Percentiles rank a stretch among this genome's conserved stretches.
Conservation (phyloP, 176 grass and related monocot genomes). For the Raddia distichophylla region DNA sequence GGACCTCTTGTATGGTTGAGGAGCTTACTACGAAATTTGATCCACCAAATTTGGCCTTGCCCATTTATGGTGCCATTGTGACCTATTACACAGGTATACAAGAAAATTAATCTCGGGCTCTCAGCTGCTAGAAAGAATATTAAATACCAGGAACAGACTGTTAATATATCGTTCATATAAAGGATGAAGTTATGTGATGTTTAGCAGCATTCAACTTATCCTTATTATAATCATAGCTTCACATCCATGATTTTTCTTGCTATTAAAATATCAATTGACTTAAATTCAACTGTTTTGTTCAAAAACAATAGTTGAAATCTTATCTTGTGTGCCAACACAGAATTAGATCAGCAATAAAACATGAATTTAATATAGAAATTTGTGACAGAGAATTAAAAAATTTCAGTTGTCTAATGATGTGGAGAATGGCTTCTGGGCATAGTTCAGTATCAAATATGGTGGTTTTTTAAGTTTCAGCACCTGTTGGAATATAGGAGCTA, state of each 20-base stretch:
- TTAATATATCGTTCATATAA: neutral
- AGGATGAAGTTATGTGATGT: neutral
- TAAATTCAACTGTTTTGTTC: neutral
- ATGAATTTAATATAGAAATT: neutral
- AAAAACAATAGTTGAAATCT: neutral
- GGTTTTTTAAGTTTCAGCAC: neutral
- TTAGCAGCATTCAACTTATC: neutral
- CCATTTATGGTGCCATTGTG: slow-evolving; percentile 95
- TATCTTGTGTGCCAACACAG: neutral
- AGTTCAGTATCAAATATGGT: neutral
- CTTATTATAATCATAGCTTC: slow-evolving; percentile 24
- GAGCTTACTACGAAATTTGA: slow-evolving; percentile 62
- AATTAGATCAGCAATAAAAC: neutral
- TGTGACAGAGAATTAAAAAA: neutral
- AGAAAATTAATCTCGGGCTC: neutral
- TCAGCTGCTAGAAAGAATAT: slow-evolving; percentile 13
- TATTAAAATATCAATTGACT: neutral
- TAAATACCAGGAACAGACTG: neutral
- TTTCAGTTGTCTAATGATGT: neutral
- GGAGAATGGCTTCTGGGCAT: neutral
- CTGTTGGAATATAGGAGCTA: neutral
- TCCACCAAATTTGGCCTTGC: slow-evolving; percentile 83
- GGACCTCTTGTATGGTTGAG: slow-evolving; percentile 84
- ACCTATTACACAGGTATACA: slow-evolving; percentile 50
- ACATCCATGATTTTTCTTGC: slow-evolving; percentile 11